These are phyloP conservation scores for Wallacemonas sp. DNA, from an alignment of 208 protist genomes.

Conservation along the genomic window DNA sequence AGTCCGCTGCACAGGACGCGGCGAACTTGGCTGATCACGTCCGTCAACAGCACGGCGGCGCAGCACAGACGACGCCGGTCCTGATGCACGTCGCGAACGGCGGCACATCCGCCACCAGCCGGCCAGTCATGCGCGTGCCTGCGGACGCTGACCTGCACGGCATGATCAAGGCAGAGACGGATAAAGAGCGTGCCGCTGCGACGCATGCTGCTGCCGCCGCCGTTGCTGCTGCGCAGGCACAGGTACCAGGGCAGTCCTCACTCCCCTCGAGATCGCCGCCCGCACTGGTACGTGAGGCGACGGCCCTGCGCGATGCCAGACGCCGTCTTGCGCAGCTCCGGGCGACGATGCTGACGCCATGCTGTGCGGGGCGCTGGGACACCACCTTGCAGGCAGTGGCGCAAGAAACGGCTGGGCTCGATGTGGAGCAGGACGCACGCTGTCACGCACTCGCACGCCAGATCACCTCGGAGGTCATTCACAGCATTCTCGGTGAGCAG, in stretches of 20 bases:
- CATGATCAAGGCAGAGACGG: neutral
- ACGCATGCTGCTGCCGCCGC: too few relatives aligned
- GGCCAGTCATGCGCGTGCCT: neutral
- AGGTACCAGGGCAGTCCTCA: too few relatives aligned
- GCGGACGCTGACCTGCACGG: neutral
- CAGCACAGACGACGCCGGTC: neutral
- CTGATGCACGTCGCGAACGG: neutral
- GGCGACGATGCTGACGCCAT: constrained; percentile 12
- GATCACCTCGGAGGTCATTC: constrained; percentile 41
- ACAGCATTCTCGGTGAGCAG: constrained; percentile 40
- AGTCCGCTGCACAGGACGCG: neutral
- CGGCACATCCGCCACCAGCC: neutral
- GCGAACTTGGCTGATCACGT: constrained; percentile 8
- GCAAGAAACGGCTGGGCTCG: neutral
- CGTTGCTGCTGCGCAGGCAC: neutral
- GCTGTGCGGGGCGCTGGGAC: constrained; percentile 8
- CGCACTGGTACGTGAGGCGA: constrained; percentile 41
- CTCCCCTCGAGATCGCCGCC: too few relatives aligned
- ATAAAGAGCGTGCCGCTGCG: constrained; percentile 18
- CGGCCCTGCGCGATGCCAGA: constrained; percentile 38
- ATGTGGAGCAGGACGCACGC: neutral
- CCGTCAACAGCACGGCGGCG: neutral
- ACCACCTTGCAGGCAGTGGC: constrained; percentile 13
- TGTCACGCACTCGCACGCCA: constrained; percentile 14
- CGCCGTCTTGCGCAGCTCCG: constrained; percentile 40